Percentiles rank a stretch among this genome's conserved stretches.
phyloP scores from a whole-genome alignment of 805 yeast genomes.

The Lipomyces yamanashiensis region DNA sequence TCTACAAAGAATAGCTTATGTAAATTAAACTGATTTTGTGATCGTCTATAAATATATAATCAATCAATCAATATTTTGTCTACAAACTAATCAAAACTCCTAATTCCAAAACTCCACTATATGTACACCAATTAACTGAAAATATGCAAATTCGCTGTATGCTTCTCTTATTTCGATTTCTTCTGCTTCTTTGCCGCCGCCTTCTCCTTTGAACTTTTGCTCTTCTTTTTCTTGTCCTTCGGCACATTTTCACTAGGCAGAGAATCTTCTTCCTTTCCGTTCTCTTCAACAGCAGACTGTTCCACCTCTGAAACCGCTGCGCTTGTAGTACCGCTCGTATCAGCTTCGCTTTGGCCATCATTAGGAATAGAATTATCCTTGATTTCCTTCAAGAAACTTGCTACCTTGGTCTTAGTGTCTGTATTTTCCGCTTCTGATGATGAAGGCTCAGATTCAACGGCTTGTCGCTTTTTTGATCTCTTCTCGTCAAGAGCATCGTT shows the following conservation, averaged over 20 bases:
- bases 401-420: background rate
- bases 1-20: no score
- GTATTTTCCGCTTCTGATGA: background rate
- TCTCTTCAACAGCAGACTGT: no score
- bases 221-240: slow-evolving; percentile 1
- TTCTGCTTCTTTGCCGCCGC: background rate
- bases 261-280: background rate
- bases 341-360: background rate
- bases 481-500: slow-evolving; percentile 24
- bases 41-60: no score
- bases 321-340: background rate
- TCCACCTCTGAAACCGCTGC: background rate
- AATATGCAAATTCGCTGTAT: background rate
- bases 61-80: no score
- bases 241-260: no score
- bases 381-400: background rate
- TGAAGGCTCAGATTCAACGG: background rate
- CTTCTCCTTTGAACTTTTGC: background rate
- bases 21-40: no score
- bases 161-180: background rate
- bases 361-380: background rate
- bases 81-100: background rate
- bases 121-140: no score
- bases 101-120: no score
- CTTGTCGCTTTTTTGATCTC: slow-evolving; percentile 6